Evolutionary conservation across 371 early-diverging fungal genomes (phyloP).

Genomic region (Mucor lusitanicus): DNA sequence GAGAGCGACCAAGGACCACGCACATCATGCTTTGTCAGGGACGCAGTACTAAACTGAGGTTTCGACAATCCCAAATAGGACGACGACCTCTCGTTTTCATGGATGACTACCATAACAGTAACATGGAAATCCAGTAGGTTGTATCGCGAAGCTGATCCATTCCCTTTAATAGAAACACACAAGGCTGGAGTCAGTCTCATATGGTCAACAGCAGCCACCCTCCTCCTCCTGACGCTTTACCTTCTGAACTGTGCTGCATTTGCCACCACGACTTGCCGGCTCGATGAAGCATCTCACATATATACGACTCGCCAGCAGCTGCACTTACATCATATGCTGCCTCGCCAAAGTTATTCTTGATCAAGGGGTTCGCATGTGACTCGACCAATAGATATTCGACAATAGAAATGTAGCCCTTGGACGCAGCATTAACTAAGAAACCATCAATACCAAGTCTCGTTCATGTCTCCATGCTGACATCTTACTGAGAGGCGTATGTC

Average conservation of each 20-base stretch:
- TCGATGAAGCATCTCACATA: constrained; percentile 69
- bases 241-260: constrained; percentile 29
- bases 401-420: constrained; percentile 70
- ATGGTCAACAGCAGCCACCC: neutral
- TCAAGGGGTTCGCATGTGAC: constrained; percentile 64
- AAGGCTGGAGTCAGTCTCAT: neutral
- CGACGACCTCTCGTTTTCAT: constrained; percentile 68
- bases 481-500: constrained; percentile 81
- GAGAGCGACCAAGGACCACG: constrained; percentile 63
- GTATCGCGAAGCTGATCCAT: constrained; percentile 23
- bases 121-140: constrained; percentile 56
- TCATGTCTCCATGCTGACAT: neutral
- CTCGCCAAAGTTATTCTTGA: constrained; percentile 73
- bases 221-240: constrained; percentile 17
- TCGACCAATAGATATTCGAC: constrained; percentile 68
- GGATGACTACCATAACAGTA: constrained; percentile 57
- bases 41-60: constrained; percentile 51
- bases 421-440: constrained; percentile 71
- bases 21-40: constrained; percentile 48
- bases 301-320: constrained; percentile 55
- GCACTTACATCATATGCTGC: constrained; percentile 86
- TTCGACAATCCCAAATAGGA: constrained; percentile 45
- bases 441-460: neutral
- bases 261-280: constrained; percentile 56
- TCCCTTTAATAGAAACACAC: neutral